Conservation (phyloP, 257 asterid genomes). For the Ajuga chamaepitys region DNA sequence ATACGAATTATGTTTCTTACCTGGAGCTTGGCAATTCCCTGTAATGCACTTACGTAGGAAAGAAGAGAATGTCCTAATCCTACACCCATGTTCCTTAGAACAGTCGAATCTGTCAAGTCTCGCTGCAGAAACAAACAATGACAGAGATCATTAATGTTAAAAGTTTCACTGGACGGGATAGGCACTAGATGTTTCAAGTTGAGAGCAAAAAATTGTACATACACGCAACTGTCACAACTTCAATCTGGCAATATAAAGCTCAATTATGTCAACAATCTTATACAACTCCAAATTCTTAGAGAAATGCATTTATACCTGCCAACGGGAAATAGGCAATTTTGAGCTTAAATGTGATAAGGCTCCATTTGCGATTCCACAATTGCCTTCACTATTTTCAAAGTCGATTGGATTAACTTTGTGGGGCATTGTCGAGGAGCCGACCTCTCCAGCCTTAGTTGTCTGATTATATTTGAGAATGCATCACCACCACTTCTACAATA, state of each 20-base stretch:
- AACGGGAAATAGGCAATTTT: conserved; percentile 77
- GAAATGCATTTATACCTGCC: conserved; percentile 52
- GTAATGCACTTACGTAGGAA: conserved; percentile 74
- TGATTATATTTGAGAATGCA: conserved; percentile 21
- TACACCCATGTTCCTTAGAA: conserved; percentile 82
- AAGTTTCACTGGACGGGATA: background rate
- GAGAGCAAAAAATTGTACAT: background rate
- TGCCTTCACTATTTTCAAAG: conserved; percentile 88
- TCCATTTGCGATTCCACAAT: conserved; percentile 74
- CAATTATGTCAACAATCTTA: background rate
- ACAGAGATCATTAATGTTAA: background rate
- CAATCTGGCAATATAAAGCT: background rate
- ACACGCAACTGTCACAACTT: background rate
- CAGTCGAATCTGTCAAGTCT: conserved; percentile 88
- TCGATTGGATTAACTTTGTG: conserved; percentile 93
- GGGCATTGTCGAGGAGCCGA: conserved; percentile 94
- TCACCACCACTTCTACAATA: background rate
- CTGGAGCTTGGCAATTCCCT: conserved; percentile 85
- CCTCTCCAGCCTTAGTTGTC: conserved; percentile 86
- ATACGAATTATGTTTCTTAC: conserved; percentile 22
- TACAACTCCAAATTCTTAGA: background rate
- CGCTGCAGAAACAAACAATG: conserved; percentile 41
- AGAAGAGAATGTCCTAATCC: conserved; percentile 86
- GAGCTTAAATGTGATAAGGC: conserved; percentile 57
- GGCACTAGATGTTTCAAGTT: conserved; percentile 6